Evolutionary conservation across 148 eudicot species (phyloP), one percentile per base, ranked within the genome.

Genomic region (Fagopyrum esculentum): DNA sequence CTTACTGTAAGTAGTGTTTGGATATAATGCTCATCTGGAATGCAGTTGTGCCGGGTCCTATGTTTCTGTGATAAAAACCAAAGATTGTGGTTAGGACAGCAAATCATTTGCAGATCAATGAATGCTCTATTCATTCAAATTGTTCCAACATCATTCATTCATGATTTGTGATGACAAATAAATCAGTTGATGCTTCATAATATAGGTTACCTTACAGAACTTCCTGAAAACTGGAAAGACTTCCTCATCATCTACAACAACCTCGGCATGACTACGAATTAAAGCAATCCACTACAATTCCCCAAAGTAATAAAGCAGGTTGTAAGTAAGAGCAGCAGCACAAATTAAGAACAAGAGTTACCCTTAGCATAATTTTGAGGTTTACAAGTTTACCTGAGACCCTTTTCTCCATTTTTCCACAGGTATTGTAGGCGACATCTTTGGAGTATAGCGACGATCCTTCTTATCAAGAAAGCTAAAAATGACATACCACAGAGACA

Each of bases 1-100:
- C 97, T 79, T 87, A 94, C 98, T 69, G 96, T 83, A 50, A 94
- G 90, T 60, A 94, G 80, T 69, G 98, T 94, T 85, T 85, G 97
- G 77, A 94, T 90, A 77, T 94, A 94, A 80, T 94, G 98, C 78
- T 94, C 98, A 82, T 94, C 98, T 5, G 98, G 97, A 80, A 94
- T 94, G 83, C 98, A 94, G 79, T 91, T 88, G 77, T 90, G 98
- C 85, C 88, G 93, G 83, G 85, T 90, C 84, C 87, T 95, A 79
- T 90, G 88, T 82, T 85, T 94, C 97, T 94, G 97, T 86, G 87
- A 68, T 73, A 11, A 22, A 63, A 47, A 49, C 52, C 52, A 49
- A 49, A 12, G 15, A 49, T 12, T 49, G 52, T 49, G 9, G 52
- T 49, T 49, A 49, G 52, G 12, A 0, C 52, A 10, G 9, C 40